Base-by-base conservation (phyloP, 805 yeast genomes). In the Yamadazyma kitorensis region DNA sequence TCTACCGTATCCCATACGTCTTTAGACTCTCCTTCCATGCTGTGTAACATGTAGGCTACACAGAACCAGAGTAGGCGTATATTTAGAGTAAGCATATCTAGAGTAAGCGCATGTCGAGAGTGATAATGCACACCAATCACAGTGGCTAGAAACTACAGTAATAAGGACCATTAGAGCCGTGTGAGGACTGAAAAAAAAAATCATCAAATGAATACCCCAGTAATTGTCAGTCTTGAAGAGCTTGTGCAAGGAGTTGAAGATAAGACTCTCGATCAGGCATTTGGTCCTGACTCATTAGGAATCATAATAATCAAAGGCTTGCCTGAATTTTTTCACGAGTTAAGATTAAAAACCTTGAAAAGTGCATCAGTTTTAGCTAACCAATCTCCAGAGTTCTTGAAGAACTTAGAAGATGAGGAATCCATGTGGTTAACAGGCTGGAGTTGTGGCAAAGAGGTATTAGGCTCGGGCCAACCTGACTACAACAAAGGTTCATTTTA, bases 391-490 rank as follows among this genome's bases (percentile, higher is more conserved):
- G 48, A 48, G 2, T 50, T 53, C 7, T 54, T 76, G 22, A 49
- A 47, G 3, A 29, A 42, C 12, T 55, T 76, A 34, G 81, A 76
- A 44, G 59, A 57, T 16, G 71, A 70, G 12, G 77, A 73, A 33
- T 67, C 76, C 0, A 57, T 52, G 41, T 78, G 77, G 72, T 54
- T 75, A 6, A 70, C 73, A 1, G 84, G 82, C 1, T 78, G 82
- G 82, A 76, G 82, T 6, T 51, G 75, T 16, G 82, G 82, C 0
- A 70, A 67, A 33, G 83, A 78, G 44, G 64, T 52, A 21, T 58
- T 78, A 22, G 61, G 61, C 1, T 33, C 36, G 5, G 76, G 74
- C 2, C 40, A 55, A 25, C 73, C 73, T 2, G 82, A 78, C 45
- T 47, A 44, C 18, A 56, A 65, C 33, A 78, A 78, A 46, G 84